Evolutionary conservation across 2,329 filamentous ascomycete species (phyloP), one percentile per base, ranked within the genome.

Genomic region (Aureobasidium leucospermi): DNA sequence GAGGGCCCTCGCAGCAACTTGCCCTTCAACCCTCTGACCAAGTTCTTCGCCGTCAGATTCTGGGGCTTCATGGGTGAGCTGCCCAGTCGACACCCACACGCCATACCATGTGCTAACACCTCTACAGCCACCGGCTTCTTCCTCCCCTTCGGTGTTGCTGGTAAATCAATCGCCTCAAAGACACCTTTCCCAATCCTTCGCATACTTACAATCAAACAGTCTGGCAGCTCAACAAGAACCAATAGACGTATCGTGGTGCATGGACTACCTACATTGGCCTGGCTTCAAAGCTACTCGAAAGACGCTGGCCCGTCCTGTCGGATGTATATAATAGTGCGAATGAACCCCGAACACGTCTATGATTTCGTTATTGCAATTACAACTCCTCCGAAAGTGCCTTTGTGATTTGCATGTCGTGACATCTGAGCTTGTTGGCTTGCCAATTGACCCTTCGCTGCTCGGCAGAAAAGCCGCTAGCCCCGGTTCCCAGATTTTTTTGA

Each of bases 1-100:
- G 93, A 97, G 81, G 94, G 93, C 66, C 89, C 93, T 72, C 88
- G 90, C 78, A 87, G 83, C 81, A 97, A 96, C 84, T 79, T 99
- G 67, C 94, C 94, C 67, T 99, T 99, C 86, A 96, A 99, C 83
- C 89, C 94, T 67, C 82, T 90, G 79, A 93, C 86, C 74, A 89
- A 86, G 79, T 88, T 82, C 79, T 99, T 99, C 75, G 84, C 80
- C 66, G 64, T 90, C 68, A 83, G 87, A 78, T 99, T 88, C 86
- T 95, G 90, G 88, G 73, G 74, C 64, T 94, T 89, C 80, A 86
- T 86, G 82, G 75, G 86, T 89, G 73, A 63, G 80, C 76, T 10
- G 6, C 15, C 19, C 7, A 8, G 19, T 3, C 13, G 36, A 43
- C 47, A 52, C 15, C n/a, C 19, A 7, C 29, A 7, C 41, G 6